These are phyloP conservation scores for Auricularia heimuer DNA, from an alignment of 768 basidiomycete species.

Conservation along the genomic window DNA sequence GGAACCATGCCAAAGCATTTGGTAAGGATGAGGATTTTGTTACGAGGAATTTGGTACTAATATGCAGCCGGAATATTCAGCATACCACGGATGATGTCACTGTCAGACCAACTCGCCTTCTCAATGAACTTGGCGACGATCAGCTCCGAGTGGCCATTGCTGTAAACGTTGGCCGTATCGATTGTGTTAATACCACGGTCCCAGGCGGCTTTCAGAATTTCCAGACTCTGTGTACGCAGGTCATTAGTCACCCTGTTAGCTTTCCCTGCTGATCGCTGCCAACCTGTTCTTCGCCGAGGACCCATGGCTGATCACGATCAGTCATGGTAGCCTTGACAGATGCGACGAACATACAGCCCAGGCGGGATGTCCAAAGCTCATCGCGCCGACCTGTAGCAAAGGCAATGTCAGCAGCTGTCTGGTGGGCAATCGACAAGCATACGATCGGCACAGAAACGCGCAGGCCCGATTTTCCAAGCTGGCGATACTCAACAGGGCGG, in stretches of 20 bases:
- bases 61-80: neutral
- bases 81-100: too few species aligned
- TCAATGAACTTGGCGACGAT: constrained; percentile 14
- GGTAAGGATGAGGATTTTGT: constrained; percentile 23
- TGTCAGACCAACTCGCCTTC: constrained; percentile 4
- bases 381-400: constrained; percentile 17
- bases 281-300: constrained; percentile 18
- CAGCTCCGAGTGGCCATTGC: constrained; percentile 13
- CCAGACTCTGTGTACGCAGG: constrained; percentile 7
- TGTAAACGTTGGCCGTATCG: constrained; percentile 21
- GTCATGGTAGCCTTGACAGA: neutral
- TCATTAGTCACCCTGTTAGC: neutral
- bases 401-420: too few species aligned
- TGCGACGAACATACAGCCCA: constrained; percentile 16
- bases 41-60: constrained; percentile 24
- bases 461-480: constrained; percentile 24
- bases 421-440: neutral
- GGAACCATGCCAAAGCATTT: constrained; percentile 18
- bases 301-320: constrained; percentile 16
- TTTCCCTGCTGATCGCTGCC: too few species aligned
- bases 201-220: constrained; percentile 21
- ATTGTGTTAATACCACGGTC: constrained; percentile 21
- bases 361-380: constrained; percentile 17
- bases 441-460: constrained; percentile 27
- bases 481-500: constrained; percentile 18